These are phyloP conservation scores for Serendipita sp. DNA, from an alignment of 768 basidiomycete genomes.

Conservation along the genomic window DNA sequence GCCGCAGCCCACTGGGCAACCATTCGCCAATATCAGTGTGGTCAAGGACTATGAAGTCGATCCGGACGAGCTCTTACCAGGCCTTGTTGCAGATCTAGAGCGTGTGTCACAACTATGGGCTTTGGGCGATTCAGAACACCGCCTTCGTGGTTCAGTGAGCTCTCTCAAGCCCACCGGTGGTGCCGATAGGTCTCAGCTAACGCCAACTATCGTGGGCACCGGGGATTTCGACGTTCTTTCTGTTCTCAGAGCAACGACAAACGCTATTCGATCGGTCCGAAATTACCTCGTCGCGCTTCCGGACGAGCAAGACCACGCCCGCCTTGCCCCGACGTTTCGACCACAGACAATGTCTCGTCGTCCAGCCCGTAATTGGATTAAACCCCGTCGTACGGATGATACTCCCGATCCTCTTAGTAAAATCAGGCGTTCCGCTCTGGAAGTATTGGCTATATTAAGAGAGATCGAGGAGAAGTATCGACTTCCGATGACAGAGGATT, in stretches of 20 bases:
- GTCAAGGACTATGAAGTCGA: constrained; percentile 56
- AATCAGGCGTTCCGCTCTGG: constrained; percentile 65
- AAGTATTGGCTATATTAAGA: constrained; percentile 65
- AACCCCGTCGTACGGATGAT: constrained; percentile 19
- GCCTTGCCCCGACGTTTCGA: constrained; percentile 35
- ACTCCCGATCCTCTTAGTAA: constrained; percentile 45
- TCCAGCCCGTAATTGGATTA: constrained; percentile 22
- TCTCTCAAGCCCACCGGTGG: neutral
- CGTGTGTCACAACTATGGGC: constrained; percentile 50
- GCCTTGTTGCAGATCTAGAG: constrained; percentile 58
- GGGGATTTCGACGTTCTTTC: constrained; percentile 44
- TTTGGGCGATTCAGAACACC: constrained; percentile 20
- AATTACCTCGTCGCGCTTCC: constrained; percentile 74
- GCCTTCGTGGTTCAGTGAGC: constrained; percentile 1
- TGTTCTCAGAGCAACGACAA: constrained; percentile 62
- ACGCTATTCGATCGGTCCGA: constrained; percentile 63
- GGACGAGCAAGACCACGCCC: constrained; percentile 46
- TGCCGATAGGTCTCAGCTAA: constrained; percentile 8
- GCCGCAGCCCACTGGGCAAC: constrained; percentile 27
- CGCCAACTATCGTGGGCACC: constrained; percentile 7
- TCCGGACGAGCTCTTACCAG: constrained; percentile 60
- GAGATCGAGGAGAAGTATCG: constrained; percentile 67
- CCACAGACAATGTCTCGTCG: constrained; percentile 26
- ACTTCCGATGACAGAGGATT: constrained; percentile 61
- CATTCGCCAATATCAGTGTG: constrained; percentile 33